phyloP scores from a whole-genome alignment of 495 filamentous ascomycete genomes.

The Niebla homalea region DNA sequence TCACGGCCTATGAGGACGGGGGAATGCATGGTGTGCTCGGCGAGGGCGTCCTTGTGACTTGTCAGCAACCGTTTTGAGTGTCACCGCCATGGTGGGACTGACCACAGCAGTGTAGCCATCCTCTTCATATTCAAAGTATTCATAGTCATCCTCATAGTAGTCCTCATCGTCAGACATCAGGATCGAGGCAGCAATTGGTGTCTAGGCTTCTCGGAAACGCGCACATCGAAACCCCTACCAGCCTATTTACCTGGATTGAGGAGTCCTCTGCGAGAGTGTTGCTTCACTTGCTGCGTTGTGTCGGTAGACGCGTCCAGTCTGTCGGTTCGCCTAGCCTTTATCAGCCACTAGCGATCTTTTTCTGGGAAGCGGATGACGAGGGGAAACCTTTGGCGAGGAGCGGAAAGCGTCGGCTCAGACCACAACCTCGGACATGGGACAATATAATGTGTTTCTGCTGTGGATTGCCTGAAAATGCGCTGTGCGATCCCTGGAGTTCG shows the following conservation, averaged over 20 bases:
- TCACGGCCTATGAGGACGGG: slow-evolving; percentile 13
- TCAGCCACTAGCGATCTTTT: not conserved
- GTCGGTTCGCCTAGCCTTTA: no score
- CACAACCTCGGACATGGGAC: slow-evolving; percentile 5
- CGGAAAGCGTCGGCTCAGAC: not conserved
- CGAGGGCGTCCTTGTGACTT: slow-evolving; percentile 33
- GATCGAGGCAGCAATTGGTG: no score
- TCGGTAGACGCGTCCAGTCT: no score
- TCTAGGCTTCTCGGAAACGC: no score
- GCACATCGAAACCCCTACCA: no score
- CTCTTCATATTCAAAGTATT: slow-evolving; percentile 30
- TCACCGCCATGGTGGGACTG: slow-evolving; percentile 9
- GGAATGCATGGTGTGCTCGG: slow-evolving; percentile 31
- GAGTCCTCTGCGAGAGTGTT: no score
- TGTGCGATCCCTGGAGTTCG: no score
- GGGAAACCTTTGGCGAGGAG: no score
- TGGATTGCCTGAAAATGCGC: no score
- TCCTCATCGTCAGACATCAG: slow-evolving; percentile 37
- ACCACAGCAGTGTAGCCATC: slow-evolving; percentile 29
- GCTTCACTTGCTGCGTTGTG: no score
- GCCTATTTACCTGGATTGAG: no score
- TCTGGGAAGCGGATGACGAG: not conserved
- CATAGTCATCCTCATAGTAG: slow-evolving; percentile 32
- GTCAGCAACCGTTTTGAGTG: not conserved
- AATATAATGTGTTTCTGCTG: no score